Evolutionary conservation across 441 rosid genomes (phyloP).

Genomic region (Syzygium malaccense): DNA sequence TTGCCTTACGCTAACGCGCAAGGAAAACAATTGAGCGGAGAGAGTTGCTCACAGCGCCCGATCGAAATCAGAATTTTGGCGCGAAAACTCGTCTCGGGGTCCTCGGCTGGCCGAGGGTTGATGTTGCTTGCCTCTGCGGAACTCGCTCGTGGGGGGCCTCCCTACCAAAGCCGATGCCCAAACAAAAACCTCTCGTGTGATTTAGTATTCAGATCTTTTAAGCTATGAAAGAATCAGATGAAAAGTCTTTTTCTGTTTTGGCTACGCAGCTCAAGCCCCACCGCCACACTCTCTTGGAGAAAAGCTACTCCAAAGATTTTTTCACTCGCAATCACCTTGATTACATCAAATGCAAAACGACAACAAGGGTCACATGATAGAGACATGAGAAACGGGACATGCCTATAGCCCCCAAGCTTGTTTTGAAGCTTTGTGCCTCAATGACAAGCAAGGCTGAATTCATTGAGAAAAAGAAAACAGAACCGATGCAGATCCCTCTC

Average conservation of each 20-base stretch:
- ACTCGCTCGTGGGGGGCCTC: background rate
- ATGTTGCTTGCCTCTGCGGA: background rate
- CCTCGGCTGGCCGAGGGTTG: background rate
- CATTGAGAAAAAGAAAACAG: background rate
- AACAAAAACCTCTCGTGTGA: background rate
- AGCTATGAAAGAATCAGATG: background rate
- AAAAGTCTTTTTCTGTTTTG: background rate
- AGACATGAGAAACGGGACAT: background rate
- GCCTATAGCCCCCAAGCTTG: background rate
- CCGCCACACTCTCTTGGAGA: background rate
- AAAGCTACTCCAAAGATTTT: background rate
- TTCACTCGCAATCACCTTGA: background rate
- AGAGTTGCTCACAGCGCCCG: background rate
- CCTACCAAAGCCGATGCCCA: background rate
- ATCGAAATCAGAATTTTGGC: background rate
- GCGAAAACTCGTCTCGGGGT: background rate
- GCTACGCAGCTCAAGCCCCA: background rate
- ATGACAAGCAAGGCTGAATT: background rate
- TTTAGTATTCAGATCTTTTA: background rate
- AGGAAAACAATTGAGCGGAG: background rate
- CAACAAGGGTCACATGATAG: background rate
- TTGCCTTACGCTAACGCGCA: background rate
- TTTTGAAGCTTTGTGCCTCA: background rate
- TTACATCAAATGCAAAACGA: background rate
- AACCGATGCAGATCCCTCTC: background rate